Base-by-base conservation (phyloP, 352 stramenopile genomes). In the Blastocystis hominis region DNA sequence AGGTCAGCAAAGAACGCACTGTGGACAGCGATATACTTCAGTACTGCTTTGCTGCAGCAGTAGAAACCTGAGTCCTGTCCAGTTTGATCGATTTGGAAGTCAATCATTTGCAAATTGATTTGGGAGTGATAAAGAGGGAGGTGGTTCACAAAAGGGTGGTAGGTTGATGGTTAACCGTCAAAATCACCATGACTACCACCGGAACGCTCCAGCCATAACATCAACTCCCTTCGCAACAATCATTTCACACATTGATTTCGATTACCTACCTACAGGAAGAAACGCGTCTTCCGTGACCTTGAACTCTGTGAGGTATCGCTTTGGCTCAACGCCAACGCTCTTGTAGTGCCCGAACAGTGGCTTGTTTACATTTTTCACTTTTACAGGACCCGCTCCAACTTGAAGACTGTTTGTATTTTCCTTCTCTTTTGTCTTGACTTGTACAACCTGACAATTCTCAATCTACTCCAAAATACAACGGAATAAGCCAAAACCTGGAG, bases 231-330 rank as follows among this genome's bases (percentile, higher is more conserved):
- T n/a, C n/a, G n/a, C n/a, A n/a, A n/a, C n/a, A n/a, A n/a, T n/a
- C n/a, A n/a, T n/a, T n/a, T n/a, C n/a, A n/a, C n/a, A n/a, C n/a
- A n/a, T n/a, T n/a, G n/a, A n/a, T n/a, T n/a, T n/a, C n/a, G n/a
- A n/a, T 69, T 20, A 80, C 55, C 13, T 80, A 80, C 70, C 70
- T 17, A 80, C 84, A 17, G 86, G 88, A 47, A 90, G 88, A 20
- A 90, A 84, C 6, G 89, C 88, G 34, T 96, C 92, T 46, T 96
- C 93, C 6, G 93, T 96, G 20, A 98, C 93, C 56, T 92, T 92
- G 90, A 98, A 98, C 91, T 98, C 95, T 78, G 94, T 91, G 70
- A 99, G 90, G 89, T 98, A 91, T 79, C 95, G 94, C 89, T 97
- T 97, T 13, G 97, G 93, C 6, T 91, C 88, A 75, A 97, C 94